Base-by-base conservation (phyloP, 2,329 filamentous ascomycete genomes). In the Cercospora sojina region DNA sequence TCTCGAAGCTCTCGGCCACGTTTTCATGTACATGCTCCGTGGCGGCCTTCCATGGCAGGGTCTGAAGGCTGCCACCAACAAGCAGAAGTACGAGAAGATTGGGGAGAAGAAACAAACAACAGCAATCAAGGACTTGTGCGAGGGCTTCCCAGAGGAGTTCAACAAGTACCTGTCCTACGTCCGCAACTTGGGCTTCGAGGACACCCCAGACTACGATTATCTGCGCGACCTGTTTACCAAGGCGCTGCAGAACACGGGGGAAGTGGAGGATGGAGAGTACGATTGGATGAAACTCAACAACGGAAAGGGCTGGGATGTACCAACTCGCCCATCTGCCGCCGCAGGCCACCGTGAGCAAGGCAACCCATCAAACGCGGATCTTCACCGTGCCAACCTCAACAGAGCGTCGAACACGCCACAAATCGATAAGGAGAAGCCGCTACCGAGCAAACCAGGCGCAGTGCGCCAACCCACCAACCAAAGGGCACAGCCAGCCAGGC, bases 31-130 rank as follows among this genome's bases (percentile, higher is more conserved):
- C 79, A 89, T 90, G 79, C 80, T 90, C 57, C 80, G 87, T 67
- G 87, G 87, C 51, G 87, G 87, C 64, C 82, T 90, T 60, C 87
- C 87, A 64, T 90, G 87, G 87, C 87, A 90, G 77, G 87, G 87
- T 63, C 79, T 89, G 66, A 72, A 72, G 66, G 70, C 70, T 29
- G 70, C 70, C 13, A 72, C 70, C 23, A 72, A 72, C 67, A 72
- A 72, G 66, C 70, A 99, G 79, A 99, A 99, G 83, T 99, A 99
- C 79, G 95, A 99, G 83, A 98, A 98, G 86, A 99, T 99, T 80
- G 95, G 95, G 55, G 94, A 99, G 85, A 98, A 99, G 90, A 99
- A 99, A 85, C 95, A 98, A 83, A 97, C 94, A 0, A 98, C 95
- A 23, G 87, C 88, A 5, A 96, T 99, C 83, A 97, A 97, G 83